These are phyloP conservation scores for Salvia splendens DNA, from an alignment of 257 asterid species.

Conservation along the genomic window DNA sequence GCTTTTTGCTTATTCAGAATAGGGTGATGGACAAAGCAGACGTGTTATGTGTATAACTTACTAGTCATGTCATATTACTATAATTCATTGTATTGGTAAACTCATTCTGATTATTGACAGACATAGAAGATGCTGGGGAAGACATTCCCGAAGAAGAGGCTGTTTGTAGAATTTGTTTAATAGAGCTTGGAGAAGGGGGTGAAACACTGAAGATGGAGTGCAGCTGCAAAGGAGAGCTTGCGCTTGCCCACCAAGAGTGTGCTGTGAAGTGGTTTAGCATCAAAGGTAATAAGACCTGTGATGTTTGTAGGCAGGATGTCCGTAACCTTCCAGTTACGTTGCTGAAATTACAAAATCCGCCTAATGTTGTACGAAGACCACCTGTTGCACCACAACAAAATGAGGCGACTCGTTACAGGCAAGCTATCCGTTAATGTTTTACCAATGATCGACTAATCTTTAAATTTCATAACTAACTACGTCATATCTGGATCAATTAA, in stretches of 20 bases:
- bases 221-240: slow-evolving; percentile 97
- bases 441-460: slow-evolving; percentile 6
- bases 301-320: slow-evolving; percentile 89
- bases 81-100: slow-evolving; percentile 6
- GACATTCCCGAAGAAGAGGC: slow-evolving; percentile 99
- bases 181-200: slow-evolving; percentile 92
- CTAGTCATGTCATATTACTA: slow-evolving; percentile 18
- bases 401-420: slow-evolving; percentile 74
- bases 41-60: not conserved
- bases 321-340: slow-evolving; percentile 86
- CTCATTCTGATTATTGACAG: slow-evolving; percentile 32
- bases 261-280: slow-evolving; percentile 94
- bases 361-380: slow-evolving; percentile 56
- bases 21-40: slow-evolving; percentile 7
- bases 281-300: slow-evolving; percentile 93
- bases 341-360: slow-evolving; percentile 72
- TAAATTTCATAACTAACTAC: slow-evolving; percentile 5
- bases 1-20: not conserved
- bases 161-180: slow-evolving; percentile 90
- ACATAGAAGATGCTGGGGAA: slow-evolving; percentile 61
- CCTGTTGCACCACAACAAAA: slow-evolving; percentile 52
- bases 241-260: slow-evolving; percentile 94
- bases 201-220: slow-evolving; percentile 96
- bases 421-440: slow-evolving; percentile 37
- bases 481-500: not conserved